Evolutionary conservation across 805 yeast species (phyloP).

Genomic region (Komagataella kurtzmanii): DNA sequence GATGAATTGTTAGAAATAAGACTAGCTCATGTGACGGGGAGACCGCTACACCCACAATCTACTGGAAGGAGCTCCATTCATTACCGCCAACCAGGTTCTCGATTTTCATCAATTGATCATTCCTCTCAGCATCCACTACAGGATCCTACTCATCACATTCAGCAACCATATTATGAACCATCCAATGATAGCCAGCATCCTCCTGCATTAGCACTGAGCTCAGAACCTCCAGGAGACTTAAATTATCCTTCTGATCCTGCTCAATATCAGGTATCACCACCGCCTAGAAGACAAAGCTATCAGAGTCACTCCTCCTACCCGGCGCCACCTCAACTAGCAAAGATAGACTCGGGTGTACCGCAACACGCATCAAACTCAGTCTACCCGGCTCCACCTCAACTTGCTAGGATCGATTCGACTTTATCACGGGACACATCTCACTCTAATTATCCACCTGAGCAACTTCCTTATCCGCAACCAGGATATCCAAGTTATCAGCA

Average conservation of each 20-base stretch:
- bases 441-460: neutral
- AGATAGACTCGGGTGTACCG: neutral
- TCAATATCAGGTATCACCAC: neutral
- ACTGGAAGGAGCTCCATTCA: neutral
- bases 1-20: constrained; percentile 58
- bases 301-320: neutral
- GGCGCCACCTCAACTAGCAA: neutral
- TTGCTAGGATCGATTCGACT: neutral
- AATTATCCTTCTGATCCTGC: neutral
- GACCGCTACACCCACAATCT: neutral
- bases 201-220: neutral
- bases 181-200: neutral
- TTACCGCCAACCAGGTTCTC: neutral
- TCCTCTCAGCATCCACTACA: neutral
- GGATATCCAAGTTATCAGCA: neutral
- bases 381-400: neutral
- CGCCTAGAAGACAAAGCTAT: neutral
- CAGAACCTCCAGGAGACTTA: neutral
- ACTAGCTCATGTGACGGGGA: constrained; percentile 20
- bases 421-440: neutral
- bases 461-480: neutral
- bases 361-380: neutral
- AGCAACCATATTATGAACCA: neutral
- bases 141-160: neutral
- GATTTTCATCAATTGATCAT: neutral